Evolutionary conservation across 805 yeast species (phyloP), one percentile per base, ranked within the genome.

Genomic region (Tetrapisispora taiwanensis): DNA sequence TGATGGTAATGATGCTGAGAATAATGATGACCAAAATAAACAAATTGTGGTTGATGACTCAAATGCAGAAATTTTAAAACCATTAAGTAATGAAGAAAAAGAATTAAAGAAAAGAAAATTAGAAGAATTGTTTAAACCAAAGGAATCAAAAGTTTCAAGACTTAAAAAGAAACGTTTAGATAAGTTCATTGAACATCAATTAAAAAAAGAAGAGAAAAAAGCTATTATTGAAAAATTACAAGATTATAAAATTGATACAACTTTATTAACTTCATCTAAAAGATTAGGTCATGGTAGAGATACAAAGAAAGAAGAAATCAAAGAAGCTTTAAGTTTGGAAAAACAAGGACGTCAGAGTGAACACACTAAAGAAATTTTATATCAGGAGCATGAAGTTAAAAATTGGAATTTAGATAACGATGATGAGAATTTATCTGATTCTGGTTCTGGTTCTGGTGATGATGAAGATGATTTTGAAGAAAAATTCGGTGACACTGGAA

Each of bases 101-200:
- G 72, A 64, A 27, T 75, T 73, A 36, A 73, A 84, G 49, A 85
- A 84, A 59, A 66, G 90, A 41, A 76, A 75, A 49, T 58, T 89
- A 39, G 76, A 79, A 47, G 73, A 76, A 24, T 62, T 79, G 7
- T 68, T 83, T 45, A 62, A 71, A 24, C 81, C 85, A 36, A 69
- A 74, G 44, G 90, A 85, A 47, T 58, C 79, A 13, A 87, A 87
- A 56, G 63, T 84, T 31, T 78, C 89, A 0, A 69, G 78, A 41
- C 74, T 81, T 40, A 83, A 90, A 68, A 75, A 72, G 70, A 75
- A 78, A 84, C 67, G 97, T 46, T 66, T 90, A 36, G 97, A 90
- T 49, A 90, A 90, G 63, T 90, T 87, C 62, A 87, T 90, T 32
- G 95, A 88, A 46, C 95, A 85, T 65, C 96, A 88, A 60, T 58